Evolutionary conservation across 345 rosid genomes (phyloP).

Genomic region (Ricinus communis): DNA sequence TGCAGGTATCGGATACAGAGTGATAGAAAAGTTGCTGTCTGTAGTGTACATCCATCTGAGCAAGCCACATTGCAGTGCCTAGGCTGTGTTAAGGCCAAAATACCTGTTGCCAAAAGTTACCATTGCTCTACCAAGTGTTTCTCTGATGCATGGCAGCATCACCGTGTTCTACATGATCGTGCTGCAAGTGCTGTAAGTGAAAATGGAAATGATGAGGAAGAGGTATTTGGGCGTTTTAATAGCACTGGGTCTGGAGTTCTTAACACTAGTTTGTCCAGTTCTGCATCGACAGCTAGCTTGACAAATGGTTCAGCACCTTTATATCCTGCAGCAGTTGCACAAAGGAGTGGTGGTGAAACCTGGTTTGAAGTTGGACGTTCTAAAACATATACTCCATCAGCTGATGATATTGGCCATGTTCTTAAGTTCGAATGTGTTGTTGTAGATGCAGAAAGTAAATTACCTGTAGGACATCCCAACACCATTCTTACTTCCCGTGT

Average conservation of each 20-base stretch:
- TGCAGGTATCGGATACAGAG: conserved; percentile 92
- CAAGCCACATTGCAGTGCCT: conserved; percentile 86
- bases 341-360: conserved; percentile 84
- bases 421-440: conserved; percentile 94
- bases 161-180: conserved; percentile 89
- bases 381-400: conserved; percentile 91
- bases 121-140: conserved; percentile 94
- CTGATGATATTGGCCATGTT: conserved; percentile 88
- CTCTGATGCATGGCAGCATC: conserved; percentile 98
- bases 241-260: conserved; percentile 74
- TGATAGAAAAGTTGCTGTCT: conserved; percentile 80
- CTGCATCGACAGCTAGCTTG: conserved; percentile 62
- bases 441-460: conserved; percentile 74
- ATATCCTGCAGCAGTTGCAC: conserved; percentile 66
- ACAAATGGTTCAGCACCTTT: conserved; percentile 71
- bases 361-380: conserved; percentile 92
- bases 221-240: conserved; percentile 75
- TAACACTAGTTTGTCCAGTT: conserved; percentile 56
- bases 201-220: conserved; percentile 89
- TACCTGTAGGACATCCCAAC: conserved; percentile 57
- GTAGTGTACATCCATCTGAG: conserved; percentile 93
- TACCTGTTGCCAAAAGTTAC: conserved; percentile 81
- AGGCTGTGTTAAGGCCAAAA: conserved; percentile 83
- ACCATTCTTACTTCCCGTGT: conserved; percentile 83
- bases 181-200: conserved; percentile 80